Conservation (phyloP, 176 grass and related monocot species). For the Raddia distichophylla region DNA sequence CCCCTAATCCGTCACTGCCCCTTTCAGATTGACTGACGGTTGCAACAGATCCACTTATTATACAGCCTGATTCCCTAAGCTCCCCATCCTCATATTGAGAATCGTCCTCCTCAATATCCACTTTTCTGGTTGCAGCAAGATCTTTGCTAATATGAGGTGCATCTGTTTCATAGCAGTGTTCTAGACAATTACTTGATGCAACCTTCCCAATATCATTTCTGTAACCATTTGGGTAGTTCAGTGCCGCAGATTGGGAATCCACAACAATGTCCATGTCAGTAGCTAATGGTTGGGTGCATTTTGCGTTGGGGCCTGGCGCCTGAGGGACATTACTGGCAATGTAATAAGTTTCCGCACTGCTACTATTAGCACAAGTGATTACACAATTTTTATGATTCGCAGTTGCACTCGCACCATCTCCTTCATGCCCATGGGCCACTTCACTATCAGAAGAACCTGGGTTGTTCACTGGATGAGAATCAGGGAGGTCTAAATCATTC, state of each 20-base stretch:
- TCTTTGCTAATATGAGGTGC: conserved; percentile 41
- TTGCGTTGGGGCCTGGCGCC: conserved; percentile 27
- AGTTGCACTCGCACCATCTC: conserved; percentile 33
- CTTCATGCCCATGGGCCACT: conserved; percentile 2
- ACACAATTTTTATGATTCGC: conserved; percentile 37
- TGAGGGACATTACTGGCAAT: conserved; percentile 26
- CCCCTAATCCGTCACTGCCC: conserved; percentile 45
- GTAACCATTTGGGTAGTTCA: conserved; percentile 33
- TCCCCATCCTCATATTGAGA: conserved; percentile 99
- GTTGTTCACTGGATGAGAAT: conserved; percentile 32
- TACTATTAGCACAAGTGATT: conserved; percentile 44
- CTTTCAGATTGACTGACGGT: conserved; percentile 26
- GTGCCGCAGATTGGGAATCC: conserved; percentile 38
- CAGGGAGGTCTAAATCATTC: conserved; percentile 21
- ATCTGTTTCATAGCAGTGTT: conserved; percentile 43
- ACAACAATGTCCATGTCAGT: conserved; percentile 30
- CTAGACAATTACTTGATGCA: conserved; percentile 31
- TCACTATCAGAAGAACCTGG: conserved; percentile 4
- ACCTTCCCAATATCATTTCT: conserved; percentile 40
- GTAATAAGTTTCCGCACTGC: conserved; percentile 46
- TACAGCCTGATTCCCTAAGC: conserved; percentile 62
- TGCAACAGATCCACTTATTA: conserved; percentile 32
- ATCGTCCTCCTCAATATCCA: conserved; percentile 76
- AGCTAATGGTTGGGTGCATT: conserved; percentile 31
- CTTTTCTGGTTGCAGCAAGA: conserved; percentile 39